A percentile compares a stretch with the other conserved stretches of the same genome.
Conservation (phyloP, 192 early-diverging fungal species). For the Podila horticola region DNA sequence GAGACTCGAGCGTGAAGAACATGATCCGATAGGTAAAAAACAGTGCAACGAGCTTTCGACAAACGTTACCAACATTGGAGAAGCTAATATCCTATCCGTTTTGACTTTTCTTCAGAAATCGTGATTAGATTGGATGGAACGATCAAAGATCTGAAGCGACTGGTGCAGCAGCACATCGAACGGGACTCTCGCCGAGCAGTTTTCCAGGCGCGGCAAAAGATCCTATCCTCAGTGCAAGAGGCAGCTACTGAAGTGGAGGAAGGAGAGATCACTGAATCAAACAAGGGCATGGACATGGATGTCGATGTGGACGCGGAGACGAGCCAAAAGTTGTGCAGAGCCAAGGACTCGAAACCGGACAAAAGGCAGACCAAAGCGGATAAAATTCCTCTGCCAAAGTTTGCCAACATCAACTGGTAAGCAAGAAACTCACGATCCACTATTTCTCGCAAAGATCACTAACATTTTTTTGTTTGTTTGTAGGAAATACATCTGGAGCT, state of each 20-base stretch:
- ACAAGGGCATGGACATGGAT: background rate
- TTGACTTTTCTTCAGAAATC: background rate
- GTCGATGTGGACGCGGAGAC: background rate
- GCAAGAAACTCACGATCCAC: background rate
- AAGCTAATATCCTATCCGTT: background rate
- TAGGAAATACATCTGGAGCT: constrained; percentile 1
- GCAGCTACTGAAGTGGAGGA: background rate
- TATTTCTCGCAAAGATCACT: background rate
- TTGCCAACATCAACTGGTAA: background rate
- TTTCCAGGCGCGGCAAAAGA: background rate
- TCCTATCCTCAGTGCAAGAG: background rate
- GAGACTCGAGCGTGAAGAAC: background rate
- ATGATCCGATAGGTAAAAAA: constrained; percentile 1
- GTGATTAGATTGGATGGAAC: background rate
- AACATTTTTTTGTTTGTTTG: too few relatives aligned
- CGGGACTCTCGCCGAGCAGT: background rate
- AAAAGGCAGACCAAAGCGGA: background rate
- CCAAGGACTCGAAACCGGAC: background rate
- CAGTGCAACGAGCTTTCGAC: too few relatives aligned
- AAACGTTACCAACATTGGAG: too few relatives aligned
- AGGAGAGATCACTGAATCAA: background rate
- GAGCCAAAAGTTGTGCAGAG: background rate
- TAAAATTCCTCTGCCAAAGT: background rate
- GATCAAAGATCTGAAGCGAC: background rate
- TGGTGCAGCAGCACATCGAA: background rate